Percentiles rank a stretch among this genome's conserved stretches.
These are phyloP conservation scores for Thelonectria olida DNA, from an alignment of 2,329 filamentous ascomycete genomes.

Conservation along the genomic window DNA sequence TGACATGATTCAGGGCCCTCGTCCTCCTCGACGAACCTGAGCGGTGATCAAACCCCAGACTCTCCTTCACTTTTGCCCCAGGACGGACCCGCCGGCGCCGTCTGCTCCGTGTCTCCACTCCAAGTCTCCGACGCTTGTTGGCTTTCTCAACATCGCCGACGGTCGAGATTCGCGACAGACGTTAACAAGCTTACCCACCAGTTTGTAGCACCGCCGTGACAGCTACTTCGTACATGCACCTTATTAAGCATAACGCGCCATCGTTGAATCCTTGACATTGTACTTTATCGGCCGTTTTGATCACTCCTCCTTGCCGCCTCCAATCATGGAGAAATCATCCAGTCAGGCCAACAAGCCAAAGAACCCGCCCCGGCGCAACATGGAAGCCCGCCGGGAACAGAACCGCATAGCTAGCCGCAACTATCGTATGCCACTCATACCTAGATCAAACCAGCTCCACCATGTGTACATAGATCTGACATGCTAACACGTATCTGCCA, in stretches of 20 bases:
- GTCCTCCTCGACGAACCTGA: too few species aligned
- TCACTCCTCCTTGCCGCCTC: not conserved
- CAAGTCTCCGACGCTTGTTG: not conserved
- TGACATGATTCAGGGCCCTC: not conserved
- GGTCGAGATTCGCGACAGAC: too few species aligned
- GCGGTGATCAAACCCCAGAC: too few species aligned
- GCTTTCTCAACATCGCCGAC: not conserved
- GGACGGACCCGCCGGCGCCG: not conserved
- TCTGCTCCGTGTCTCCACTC: not conserved
- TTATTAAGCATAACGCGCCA: too few species aligned
- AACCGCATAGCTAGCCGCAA: slow-evolving; percentile 41
- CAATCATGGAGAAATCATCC: slow-evolving; percentile 25
- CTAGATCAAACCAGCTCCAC: not conserved
- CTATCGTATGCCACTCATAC: slow-evolving; percentile 41
- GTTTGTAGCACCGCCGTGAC: too few species aligned
- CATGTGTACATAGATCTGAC: not conserved
- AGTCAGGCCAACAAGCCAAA: slow-evolving; percentile 23
- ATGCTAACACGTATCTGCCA: slow-evolving; percentile 34
- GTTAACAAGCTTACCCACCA: too few species aligned
- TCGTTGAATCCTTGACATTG: too few species aligned
- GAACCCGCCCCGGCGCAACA: slow-evolving; percentile 30
- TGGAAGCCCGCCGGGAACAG: slow-evolving; percentile 39
- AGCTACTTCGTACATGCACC: too few species aligned
- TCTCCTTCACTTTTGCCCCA: slow-evolving; percentile 4
- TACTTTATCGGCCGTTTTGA: too few species aligned